Evolutionary conservation across 2,329 filamentous ascomycete genomes (phyloP).

Genomic region (Aspergillus novoparasiticus): DNA sequence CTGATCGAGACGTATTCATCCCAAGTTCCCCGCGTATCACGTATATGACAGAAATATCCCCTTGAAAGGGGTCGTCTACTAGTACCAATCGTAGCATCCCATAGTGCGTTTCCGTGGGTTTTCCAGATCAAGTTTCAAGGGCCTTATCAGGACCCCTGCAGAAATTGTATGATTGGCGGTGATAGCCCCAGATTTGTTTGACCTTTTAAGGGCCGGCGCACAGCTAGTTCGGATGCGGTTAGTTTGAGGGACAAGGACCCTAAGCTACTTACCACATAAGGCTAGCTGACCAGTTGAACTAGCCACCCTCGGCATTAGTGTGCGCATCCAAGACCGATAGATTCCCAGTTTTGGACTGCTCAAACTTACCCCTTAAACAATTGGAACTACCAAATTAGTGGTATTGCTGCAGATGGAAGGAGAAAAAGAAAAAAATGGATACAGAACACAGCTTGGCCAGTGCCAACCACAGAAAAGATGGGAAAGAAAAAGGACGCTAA

Average conservation of each 20-base stretch:
- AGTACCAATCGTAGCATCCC: not conserved
- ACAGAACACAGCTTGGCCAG: not conserved
- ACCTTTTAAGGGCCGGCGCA: constrained; percentile 1
- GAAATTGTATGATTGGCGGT: not conserved
- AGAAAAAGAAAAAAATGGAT: constrained; percentile 2
- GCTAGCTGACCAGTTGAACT: not conserved
- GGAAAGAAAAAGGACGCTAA: constrained; percentile 6
- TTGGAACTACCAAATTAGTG: not conserved
- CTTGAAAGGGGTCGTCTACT: not conserved
- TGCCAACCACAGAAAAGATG: not conserved
- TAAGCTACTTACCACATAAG: not conserved
- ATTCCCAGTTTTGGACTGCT: not conserved
- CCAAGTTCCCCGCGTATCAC: not conserved
- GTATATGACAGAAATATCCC: not conserved
- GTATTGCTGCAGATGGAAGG: not conserved
- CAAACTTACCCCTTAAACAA: constrained; percentile 4
- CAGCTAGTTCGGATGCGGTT: not conserved
- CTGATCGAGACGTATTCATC: not conserved
- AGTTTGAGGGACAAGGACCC: not conserved
- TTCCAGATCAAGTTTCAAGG: not conserved
- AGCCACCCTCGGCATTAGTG: constrained; percentile 2
- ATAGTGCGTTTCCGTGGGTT: constrained; percentile 2
- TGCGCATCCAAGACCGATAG: constrained; percentile 1
- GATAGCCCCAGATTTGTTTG: constrained; percentile 4
- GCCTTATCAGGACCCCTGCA: constrained; percentile 3